Conservation (phyloP, 768 basidiomycete species). For the Boletus subcaerulescens region DNA sequence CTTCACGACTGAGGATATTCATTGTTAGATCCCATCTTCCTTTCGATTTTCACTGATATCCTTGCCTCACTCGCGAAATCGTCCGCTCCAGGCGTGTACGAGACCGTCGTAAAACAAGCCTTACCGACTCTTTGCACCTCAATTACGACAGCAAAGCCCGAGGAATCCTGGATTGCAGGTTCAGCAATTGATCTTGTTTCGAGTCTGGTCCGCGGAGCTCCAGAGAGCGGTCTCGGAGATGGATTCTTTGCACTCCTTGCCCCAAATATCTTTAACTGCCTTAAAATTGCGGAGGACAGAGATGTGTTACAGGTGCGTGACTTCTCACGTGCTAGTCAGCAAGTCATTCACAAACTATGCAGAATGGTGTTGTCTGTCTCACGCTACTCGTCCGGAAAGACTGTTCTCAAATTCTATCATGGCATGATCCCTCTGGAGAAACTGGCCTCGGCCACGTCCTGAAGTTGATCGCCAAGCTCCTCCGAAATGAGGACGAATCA, state of each 20-base stretch:
- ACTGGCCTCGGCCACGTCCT: constrained; percentile 77
- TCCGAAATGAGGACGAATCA: constrained; percentile 83
- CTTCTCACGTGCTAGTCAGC: background rate
- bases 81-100: constrained; percentile 57
- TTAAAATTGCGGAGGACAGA: constrained; percentile 75
- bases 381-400: constrained; percentile 88
- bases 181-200: constrained; percentile 82
- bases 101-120: constrained; percentile 67
- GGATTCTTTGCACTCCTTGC: constrained; percentile 79
- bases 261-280: constrained; percentile 66
- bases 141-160: constrained; percentile 52
- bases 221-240: constrained; percentile 63
- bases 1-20: constrained; percentile 1
- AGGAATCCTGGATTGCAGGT: constrained; percentile 72
- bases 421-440: constrained; percentile 64
- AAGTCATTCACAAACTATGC: background rate
- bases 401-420: constrained; percentile 72
- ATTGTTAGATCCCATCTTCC: constrained; percentile 77
- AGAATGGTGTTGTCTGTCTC: constrained; percentile 83
- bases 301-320: constrained; percentile 70
- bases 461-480: constrained; percentile 69
- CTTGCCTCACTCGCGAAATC: constrained; percentile 67
- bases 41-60: constrained; percentile 82
- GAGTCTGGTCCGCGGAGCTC: constrained; percentile 66
- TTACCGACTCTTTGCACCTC: constrained; percentile 70